Evolutionary conservation across 2,329 filamentous ascomycete species (phyloP).

Genomic region (Cordyceps fumosorosea): DNA sequence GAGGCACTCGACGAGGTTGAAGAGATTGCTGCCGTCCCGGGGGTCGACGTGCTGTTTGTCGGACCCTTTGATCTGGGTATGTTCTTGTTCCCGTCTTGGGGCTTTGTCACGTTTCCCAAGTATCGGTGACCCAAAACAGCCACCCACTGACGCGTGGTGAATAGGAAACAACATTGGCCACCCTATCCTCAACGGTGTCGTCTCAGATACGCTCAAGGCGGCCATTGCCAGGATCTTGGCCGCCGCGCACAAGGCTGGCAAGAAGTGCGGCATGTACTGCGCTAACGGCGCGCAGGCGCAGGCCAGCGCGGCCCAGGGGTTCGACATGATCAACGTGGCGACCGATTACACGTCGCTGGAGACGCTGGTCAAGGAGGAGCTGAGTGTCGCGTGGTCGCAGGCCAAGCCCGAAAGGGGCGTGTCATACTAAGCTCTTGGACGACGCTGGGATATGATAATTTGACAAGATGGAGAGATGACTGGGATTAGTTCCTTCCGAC

Average conservation of each 20-base stretch:
- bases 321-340: constrained; percentile 55
- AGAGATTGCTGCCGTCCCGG: constrained; percentile 53
- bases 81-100: neutral
- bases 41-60: constrained; percentile 58
- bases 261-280: constrained; percentile 59
- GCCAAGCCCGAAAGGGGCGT: constrained; percentile 29
- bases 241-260: constrained; percentile 54
- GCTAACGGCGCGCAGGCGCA: constrained; percentile 50
- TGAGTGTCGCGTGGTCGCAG: constrained; percentile 35
- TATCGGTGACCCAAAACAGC: neutral
- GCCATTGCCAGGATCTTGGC: constrained; percentile 53
- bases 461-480: neutral
- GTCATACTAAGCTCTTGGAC: constrained; percentile 29
- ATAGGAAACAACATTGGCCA: constrained; percentile 53
- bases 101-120: neutral
- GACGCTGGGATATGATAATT: neutral
- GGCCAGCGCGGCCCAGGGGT: constrained; percentile 48
- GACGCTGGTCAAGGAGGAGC: constrained; percentile 34
- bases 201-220: constrained; percentile 50
- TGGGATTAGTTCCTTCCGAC: constrained; percentile 30
- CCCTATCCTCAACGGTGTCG: constrained; percentile 54
- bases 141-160: neutral
- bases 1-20: constrained; percentile 56
- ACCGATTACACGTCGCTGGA: constrained; percentile 50
- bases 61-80: constrained; percentile 59